Conservation (phyloP, 1,139 yeast species). For the Geotrichum reessii region DNA sequence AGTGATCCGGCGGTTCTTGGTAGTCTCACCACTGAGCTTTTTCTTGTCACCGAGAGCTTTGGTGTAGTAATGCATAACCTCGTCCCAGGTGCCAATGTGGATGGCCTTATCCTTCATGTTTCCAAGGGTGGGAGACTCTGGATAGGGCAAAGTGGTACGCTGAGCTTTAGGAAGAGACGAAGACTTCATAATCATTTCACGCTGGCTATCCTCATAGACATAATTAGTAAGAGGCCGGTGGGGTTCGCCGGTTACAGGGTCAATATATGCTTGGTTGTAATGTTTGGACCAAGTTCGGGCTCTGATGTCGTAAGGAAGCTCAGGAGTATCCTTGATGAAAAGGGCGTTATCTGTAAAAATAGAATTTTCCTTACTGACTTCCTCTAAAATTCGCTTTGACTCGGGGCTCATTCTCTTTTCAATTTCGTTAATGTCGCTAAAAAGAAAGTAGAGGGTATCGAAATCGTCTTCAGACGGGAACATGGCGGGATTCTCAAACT, state of each 20-base stretch:
- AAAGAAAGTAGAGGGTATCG: conserved; percentile 65
- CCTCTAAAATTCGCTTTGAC: conserved; percentile 60
- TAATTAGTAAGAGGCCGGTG: conserved; percentile 31
- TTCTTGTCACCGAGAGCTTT: conserved; percentile 11
- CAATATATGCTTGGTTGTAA: conserved; percentile 35
- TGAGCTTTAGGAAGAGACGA: conserved; percentile 27
- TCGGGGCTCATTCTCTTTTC: conserved; percentile 66
- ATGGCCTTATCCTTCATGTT: background rate
- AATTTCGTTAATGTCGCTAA: conserved; percentile 57
- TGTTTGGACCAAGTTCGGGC: conserved; percentile 37
- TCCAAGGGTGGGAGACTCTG: conserved; percentile 21
- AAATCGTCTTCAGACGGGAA: conserved; percentile 76
- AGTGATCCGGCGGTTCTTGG: conserved; percentile 15
- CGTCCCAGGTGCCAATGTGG: conserved; percentile 14
- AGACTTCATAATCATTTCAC: conserved; percentile 23
- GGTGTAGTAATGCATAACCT: conserved; percentile 13
- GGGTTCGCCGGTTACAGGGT: conserved; percentile 31
- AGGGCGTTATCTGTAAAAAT: conserved; percentile 30
- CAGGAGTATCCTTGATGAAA: conserved; percentile 28
- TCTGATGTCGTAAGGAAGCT: conserved; percentile 40
- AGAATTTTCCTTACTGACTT: conserved; percentile 37
- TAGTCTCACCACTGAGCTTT: conserved; percentile 9
- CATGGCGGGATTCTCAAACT: conserved; percentile 63
- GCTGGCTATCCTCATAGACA: conserved; percentile 30
- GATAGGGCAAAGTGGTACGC: conserved; percentile 28